phyloP scores from a whole-genome alignment of 176 grass and related monocot species.

The Microstegium vimineum region DNA sequence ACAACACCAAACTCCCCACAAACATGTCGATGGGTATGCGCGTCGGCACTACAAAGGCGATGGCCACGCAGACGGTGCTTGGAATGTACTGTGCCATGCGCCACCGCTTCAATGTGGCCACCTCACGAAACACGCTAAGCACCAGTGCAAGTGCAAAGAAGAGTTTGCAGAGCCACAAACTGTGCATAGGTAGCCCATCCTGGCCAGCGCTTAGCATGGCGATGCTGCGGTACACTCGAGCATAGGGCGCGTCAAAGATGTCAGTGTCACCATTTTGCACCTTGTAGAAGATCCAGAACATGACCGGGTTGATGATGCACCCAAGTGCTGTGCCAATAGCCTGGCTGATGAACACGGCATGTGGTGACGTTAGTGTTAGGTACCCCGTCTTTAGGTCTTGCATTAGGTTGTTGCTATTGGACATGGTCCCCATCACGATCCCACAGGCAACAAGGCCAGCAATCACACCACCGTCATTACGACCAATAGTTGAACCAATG shows the following conservation, averaged over 20 bases:
- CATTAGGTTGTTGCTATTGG: constrained; percentile 31
- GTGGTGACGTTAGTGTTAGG: constrained; percentile 53
- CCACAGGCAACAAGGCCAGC: constrained; percentile 41
- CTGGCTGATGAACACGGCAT: constrained; percentile 54
- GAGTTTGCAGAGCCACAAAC: constrained; percentile 29
- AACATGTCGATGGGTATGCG: constrained; percentile 56
- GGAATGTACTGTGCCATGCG: constrained; percentile 30
- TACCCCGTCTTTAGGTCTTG: constrained; percentile 61
- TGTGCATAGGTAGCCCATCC: constrained; percentile 29
- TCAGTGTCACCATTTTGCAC: constrained; percentile 2
- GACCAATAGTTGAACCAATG: constrained; percentile 35
- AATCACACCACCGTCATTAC: constrained; percentile 30
- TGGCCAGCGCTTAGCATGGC: constrained; percentile 48
- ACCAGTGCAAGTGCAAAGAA: constrained; percentile 31
- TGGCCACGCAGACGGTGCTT: constrained; percentile 45
- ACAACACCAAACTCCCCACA: constrained; percentile 37
- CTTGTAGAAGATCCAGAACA: constrained; percentile 64
- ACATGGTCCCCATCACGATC: constrained; percentile 42
- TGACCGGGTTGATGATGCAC: constrained; percentile 42
- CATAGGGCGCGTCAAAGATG: constrained; percentile 38
- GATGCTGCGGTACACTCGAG: constrained; percentile 48
- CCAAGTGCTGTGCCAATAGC: constrained; percentile 40
- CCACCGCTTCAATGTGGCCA: not conserved
- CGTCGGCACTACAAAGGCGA: constrained; percentile 43
- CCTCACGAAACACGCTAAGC: constrained; percentile 23